Evolutionary conservation across 257 asterid species (phyloP).

Genomic region (Primulina huaijiensis): DNA sequence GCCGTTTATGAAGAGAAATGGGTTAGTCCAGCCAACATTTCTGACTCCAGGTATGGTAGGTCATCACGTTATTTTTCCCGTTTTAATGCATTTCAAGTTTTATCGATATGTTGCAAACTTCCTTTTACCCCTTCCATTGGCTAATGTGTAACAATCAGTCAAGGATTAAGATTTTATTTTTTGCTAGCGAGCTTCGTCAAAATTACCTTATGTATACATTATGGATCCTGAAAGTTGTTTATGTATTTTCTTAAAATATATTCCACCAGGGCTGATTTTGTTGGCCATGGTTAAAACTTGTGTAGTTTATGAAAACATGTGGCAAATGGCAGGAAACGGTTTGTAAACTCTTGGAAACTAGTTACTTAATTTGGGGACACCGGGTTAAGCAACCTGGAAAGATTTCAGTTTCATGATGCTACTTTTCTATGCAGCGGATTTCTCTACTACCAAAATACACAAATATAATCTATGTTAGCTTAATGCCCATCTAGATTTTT

Average conservation of each 20-base stretch:
- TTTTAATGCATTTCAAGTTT: constrained; percentile 18
- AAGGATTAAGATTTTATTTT: constrained; percentile 1
- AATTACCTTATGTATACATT: not conserved
- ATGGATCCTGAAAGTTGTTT: not conserved
- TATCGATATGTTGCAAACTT: constrained; percentile 4
- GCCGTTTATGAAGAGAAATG: constrained; percentile 97
- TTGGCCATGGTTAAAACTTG: not conserved
- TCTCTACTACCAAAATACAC: no score
- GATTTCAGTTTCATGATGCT: not conserved
- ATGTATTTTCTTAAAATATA: not conserved
- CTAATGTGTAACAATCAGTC: not conserved
- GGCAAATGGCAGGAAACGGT: no score
- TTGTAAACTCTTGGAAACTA: not conserved
- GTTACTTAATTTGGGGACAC: not conserved
- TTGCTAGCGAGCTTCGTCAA: not conserved
- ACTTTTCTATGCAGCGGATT: no score
- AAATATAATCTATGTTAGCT: no score
- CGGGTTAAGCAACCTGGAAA: not conserved
- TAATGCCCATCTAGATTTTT: not conserved
- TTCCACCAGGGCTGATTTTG: not conserved
- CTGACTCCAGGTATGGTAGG: constrained; percentile 58
- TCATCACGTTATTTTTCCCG: not conserved
- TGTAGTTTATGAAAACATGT: no score
- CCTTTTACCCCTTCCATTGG: no score
- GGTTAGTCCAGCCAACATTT: constrained; percentile 78